Conservation (phyloP, 2,329 filamentous ascomycete genomes). For the Neoarthrinium moseri region DNA sequence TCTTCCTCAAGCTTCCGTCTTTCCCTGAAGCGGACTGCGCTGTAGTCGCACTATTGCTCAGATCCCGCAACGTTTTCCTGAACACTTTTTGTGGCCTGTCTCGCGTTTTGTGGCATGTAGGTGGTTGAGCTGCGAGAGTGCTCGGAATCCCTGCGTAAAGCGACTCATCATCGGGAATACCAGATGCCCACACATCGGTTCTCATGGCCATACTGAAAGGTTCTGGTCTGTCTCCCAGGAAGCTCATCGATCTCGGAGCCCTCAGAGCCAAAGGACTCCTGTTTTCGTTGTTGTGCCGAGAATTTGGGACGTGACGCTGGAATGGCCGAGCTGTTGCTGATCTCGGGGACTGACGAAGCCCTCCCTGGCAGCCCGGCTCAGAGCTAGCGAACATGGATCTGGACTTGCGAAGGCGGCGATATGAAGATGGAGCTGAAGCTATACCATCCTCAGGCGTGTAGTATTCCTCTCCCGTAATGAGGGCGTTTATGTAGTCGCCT, state of each 20-base stretch:
- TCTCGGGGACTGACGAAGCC: background rate
- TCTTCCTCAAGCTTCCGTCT: slow-evolving; percentile 42
- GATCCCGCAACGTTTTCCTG: slow-evolving; percentile 48
- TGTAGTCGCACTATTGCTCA: slow-evolving; percentile 40
- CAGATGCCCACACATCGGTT: no score
- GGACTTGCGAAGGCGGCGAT: slow-evolving; percentile 51
- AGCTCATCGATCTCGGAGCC: slow-evolving; percentile 55
- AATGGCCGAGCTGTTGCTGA: background rate
- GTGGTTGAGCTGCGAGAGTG: slow-evolving; percentile 1
- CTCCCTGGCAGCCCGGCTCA: slow-evolving; percentile 9
- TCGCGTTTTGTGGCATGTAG: slow-evolving; percentile 11
- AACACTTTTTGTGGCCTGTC: slow-evolving; percentile 30
- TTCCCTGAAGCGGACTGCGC: slow-evolving; percentile 18
- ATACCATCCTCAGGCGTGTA: slow-evolving; percentile 48
- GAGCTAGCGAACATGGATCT: slow-evolving; percentile 50
- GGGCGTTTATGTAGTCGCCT: slow-evolving; percentile 34
- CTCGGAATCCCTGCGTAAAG: background rate
- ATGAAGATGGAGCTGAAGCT: slow-evolving; percentile 46
- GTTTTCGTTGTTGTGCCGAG: slow-evolving; percentile 27
- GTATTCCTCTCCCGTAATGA: slow-evolving; percentile 38
- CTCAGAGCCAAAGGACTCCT: slow-evolving; percentile 31
- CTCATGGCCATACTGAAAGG: slow-evolving; percentile 17
- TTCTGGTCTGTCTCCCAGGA: slow-evolving; percentile 36
- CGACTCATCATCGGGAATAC: slow-evolving; percentile 16
- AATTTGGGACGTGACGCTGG: no score